phyloP scores from a whole-genome alignment of 2,329 filamentous ascomycete genomes.

The Pyricularia grisea region DNA sequence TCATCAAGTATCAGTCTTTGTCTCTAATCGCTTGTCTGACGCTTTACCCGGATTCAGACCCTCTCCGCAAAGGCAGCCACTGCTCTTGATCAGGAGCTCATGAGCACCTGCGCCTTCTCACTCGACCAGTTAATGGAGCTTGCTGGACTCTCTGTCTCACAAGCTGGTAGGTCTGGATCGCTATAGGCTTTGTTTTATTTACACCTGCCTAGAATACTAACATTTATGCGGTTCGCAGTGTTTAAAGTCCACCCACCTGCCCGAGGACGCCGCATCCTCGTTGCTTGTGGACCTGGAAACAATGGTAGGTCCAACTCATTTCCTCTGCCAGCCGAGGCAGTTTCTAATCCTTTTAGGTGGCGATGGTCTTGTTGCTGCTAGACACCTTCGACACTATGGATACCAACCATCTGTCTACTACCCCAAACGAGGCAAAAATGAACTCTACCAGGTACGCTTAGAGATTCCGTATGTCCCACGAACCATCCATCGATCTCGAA shows the following conservation, averaged over 20 bases:
- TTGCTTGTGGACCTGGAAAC: conserved; percentile 83
- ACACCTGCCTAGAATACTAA: background rate
- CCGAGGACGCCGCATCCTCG: conserved; percentile 63
- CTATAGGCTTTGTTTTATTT: background rate
- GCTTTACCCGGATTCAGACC: conserved; percentile 43
- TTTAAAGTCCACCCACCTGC: conserved; percentile 72
- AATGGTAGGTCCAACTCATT: conserved; percentile 41
- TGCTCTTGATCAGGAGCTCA: conserved; percentile 85
- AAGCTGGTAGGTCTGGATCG: conserved; percentile 53
- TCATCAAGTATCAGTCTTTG: background rate
- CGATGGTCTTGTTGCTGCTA: conserved; percentile 87
- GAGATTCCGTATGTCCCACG: background rate
- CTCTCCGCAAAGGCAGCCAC: conserved; percentile 80
- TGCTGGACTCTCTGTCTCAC: conserved; percentile 84
- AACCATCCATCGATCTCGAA: background rate
- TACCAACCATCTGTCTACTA: conserved; percentile 87
- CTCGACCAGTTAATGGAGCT: conserved; percentile 97
- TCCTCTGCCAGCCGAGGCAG: background rate
- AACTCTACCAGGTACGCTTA: conserved; percentile 70
- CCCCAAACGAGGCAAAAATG: conserved; percentile 83
- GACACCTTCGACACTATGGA: conserved; percentile 85
- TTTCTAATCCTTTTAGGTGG: conserved; percentile 53
- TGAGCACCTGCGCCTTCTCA: conserved; percentile 80
- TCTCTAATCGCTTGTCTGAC: background rate
- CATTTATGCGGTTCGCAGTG: conserved; percentile 38